These are phyloP conservation scores for Geotrichum phurueaensis DNA, from an alignment of 1,139 yeast genomes.

Conservation along the genomic window DNA sequence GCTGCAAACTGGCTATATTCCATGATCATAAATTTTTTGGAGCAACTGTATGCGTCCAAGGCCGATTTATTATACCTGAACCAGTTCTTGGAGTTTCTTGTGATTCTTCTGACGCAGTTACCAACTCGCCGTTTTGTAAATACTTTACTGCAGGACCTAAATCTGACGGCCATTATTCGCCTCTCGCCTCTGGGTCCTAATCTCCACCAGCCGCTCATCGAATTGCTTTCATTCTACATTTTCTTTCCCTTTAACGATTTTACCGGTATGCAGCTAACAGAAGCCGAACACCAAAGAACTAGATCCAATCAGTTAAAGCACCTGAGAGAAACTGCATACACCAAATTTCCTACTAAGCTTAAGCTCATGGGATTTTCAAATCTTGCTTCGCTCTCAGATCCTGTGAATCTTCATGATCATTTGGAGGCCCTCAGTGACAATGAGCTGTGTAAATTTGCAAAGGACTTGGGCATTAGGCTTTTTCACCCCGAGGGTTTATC, in stretches of 20 bases:
- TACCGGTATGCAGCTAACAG: constrained; percentile 33
- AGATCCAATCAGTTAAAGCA: constrained; percentile 21
- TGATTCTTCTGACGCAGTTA: constrained; percentile 38
- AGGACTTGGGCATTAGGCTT: constrained; percentile 19
- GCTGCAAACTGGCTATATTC: constrained; percentile 28
- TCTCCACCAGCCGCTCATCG: constrained; percentile 18
- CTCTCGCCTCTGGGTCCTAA: constrained; percentile 6
- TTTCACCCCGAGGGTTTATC: constrained; percentile 12
- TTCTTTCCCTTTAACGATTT: constrained; percentile 43
- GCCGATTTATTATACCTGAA: constrained; percentile 4
- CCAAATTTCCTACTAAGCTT: constrained; percentile 26
- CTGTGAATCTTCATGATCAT: constrained; percentile 28
- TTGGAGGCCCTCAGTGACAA: constrained; percentile 22
- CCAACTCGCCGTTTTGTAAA: constrained; percentile 41
- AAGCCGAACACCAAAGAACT: constrained; percentile 21
- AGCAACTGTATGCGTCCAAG: background rate
- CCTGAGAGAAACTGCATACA: constrained; percentile 26
- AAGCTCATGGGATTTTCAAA: constrained; percentile 32
- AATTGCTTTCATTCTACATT: constrained; percentile 31
- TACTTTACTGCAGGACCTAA: constrained; percentile 33
- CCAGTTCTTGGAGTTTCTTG: constrained; percentile 30
- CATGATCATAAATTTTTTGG: constrained; percentile 19
- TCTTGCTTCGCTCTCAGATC: constrained; percentile 28
- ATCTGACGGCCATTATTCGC: constrained; percentile 23
- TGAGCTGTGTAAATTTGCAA: constrained; percentile 24